Evolutionary conservation across 257 asterid genomes (phyloP), one percentile per base, ranked within the genome.

Genomic region (Solanum bulbocastanum): DNA sequence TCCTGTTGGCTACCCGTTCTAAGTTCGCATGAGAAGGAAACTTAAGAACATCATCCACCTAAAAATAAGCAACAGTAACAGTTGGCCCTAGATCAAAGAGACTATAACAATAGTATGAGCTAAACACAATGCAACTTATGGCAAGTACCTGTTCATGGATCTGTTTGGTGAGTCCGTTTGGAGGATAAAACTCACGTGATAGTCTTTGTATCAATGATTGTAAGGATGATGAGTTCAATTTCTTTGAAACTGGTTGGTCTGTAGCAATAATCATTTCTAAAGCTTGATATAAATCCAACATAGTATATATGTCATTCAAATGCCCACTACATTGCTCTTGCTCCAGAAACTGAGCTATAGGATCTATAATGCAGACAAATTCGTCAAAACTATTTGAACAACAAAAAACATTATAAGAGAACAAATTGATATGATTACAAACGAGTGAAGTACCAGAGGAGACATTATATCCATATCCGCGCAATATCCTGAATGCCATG

Each of bases 221-320:
- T 35, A 92, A 92, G 95, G 95, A 87, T 84, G 82, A 32, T 86
- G 79, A 33, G 62, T 89, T 92, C 35, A 91, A 95, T 85, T 90
- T 87, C 88, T 92, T 92, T 83, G 95, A 87, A 87, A 87, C 90
- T 36, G 88, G 89, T 88, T 96, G 97, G 88, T 91, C 91, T n/a
- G 94, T 90, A 87, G 87, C 87, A 66, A 94, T 52, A 88, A 91
- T 89, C 87, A 91, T 74, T 88, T 94, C 95, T 13, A 98, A 92
- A 72, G 98, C 98, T 89, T 87, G 90, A 90, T 94, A 93, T 83
- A 93, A 87, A 86, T 97, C 97, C 56, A 97, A 94, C 73, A 89
- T 81, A 10, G 93, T 89, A 87, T 86, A 82, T 37, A 89, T 62
- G 88, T 95, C 98, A 90, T 84, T 90, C 85, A 86, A 75, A 87